phyloP scores from a whole-genome alignment of 2,329 filamentous ascomycete species.

The Pseudocercospora fuligena region DNA sequence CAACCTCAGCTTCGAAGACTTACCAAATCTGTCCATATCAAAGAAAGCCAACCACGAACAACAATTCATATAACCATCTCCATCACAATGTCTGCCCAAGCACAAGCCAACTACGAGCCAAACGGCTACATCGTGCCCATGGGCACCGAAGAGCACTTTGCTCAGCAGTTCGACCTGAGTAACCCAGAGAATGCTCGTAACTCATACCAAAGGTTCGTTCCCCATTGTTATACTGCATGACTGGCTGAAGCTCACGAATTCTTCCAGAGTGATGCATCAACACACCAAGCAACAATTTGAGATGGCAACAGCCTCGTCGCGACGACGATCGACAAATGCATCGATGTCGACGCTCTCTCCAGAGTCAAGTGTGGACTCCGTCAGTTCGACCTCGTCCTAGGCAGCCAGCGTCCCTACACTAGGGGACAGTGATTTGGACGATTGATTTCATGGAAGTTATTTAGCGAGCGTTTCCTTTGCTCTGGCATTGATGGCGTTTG shows the following conservation, averaged over 20 bases:
- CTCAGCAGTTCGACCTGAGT: constrained; percentile 49
- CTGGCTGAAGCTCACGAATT: constrained; percentile 13
- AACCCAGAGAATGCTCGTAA: constrained; percentile 48
- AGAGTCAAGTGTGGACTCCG: constrained; percentile 35
- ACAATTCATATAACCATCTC: not conserved
- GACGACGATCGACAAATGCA: constrained; percentile 44
- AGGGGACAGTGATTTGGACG: not conserved
- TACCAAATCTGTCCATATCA: not conserved
- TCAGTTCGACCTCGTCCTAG: constrained; percentile 36
- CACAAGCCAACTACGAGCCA: constrained; percentile 42
- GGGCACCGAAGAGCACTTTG: constrained; percentile 50
- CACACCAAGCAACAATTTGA: constrained; percentile 56
- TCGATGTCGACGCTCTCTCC: constrained; percentile 30
- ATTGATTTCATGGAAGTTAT: not conserved
- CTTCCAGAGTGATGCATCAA: constrained; percentile 54
- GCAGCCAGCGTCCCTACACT: not conserved
- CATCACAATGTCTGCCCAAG: constrained; percentile 35
- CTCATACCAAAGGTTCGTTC: constrained; percentile 50
- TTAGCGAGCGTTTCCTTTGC: not conserved
- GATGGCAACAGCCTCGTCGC: constrained; percentile 51
- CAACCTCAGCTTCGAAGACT: not conserved
- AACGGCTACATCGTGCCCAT: constrained; percentile 48
- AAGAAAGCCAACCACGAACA: constrained; percentile 1
- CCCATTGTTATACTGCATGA: no score
- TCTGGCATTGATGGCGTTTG: not conserved